Percentiles rank a stretch among this genome's conserved stretches.
Evolutionary conservation across 352 stramenopile genomes (phyloP).

Genomic region (Pythium rhizo-oryzae): DNA sequence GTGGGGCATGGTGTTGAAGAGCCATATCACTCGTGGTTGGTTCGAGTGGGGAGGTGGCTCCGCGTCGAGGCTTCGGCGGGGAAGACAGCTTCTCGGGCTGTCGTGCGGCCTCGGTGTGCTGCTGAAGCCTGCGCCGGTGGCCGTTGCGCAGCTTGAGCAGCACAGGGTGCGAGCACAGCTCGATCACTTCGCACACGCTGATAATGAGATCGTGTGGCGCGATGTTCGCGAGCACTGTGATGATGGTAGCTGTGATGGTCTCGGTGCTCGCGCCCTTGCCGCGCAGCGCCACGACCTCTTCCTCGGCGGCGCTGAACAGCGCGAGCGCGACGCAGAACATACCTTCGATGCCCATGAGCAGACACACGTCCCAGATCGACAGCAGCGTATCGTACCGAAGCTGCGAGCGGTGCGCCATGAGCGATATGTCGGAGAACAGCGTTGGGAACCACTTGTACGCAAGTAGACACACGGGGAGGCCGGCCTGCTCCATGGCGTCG

Average conservation of each 20-base stretch:
- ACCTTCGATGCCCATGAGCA: conserved; percentile 79
- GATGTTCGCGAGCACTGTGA: conserved; percentile 49
- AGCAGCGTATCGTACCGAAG: conserved; percentile 77
- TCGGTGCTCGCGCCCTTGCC: conserved; percentile 51
- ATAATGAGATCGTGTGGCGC: conserved; percentile 65
- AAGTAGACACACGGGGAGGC: conserved; percentile 72
- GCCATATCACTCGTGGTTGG: conserved; percentile 9
- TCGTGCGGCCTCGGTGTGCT: conserved; percentile 33
- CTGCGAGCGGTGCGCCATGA: conserved; percentile 75
- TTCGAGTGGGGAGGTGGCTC: conserved; percentile 27
- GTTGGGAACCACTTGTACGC: conserved; percentile 91
- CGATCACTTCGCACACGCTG: conserved; percentile 81
- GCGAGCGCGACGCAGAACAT: conserved; percentile 78
- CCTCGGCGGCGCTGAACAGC: conserved; percentile 66
- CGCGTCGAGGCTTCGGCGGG: neutral
- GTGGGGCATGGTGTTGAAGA: neutral
- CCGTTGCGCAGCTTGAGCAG: conserved; percentile 78
- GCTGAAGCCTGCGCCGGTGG: conserved; percentile 63
- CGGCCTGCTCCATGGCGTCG: conserved; percentile 50
- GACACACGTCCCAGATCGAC: conserved; percentile 78
- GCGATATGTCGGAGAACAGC: conserved; percentile 82
- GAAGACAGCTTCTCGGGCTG: neutral
- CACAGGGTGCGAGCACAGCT: conserved; percentile 73
- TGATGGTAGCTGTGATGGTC: conserved; percentile 60
- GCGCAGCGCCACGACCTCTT: conserved; percentile 51